Percentiles rank a stretch among this genome's conserved stretches.
These are phyloP conservation scores for Penicillium daleae DNA, from an alignment of 495 filamentous ascomycete species.

Conservation along the genomic window DNA sequence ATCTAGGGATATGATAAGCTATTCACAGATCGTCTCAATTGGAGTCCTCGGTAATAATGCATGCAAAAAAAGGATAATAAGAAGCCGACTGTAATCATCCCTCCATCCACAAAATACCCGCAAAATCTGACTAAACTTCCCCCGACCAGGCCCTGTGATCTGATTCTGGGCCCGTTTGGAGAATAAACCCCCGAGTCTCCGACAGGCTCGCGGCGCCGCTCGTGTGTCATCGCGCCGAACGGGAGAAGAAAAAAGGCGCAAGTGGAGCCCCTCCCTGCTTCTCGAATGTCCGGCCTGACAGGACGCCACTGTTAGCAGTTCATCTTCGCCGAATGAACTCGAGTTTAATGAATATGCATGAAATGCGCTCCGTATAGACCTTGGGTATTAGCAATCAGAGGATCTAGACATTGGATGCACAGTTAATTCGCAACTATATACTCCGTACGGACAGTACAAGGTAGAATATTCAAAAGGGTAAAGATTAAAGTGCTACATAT, in stretches of 20 bases:
- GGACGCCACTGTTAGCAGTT: background rate
- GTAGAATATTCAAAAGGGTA: no score
- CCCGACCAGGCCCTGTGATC: background rate
- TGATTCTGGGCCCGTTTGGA: background rate
- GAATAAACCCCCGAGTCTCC: background rate
- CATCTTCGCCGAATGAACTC: no score
- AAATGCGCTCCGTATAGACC: no score
- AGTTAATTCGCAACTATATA: background rate
- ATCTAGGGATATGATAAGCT: no score
- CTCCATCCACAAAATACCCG: no score
- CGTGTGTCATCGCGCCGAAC: constrained; percentile 36
- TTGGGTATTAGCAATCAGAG: no score
- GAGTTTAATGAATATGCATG: background rate
- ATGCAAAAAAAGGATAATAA: no score
- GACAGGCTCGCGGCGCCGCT: constrained; percentile 23
- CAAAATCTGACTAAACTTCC: no score
- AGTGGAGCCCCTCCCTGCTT: constrained; percentile 26
- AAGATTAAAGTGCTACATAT: no score
- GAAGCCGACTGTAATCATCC: no score
- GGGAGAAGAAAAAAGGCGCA: constrained; percentile 33
- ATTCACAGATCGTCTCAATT: no score
- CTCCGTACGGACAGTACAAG: no score
- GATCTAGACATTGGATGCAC: background rate
- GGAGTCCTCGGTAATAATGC: background rate
- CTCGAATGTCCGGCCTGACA: constrained; percentile 6